Conservation (phyloP, 2,329 filamentous ascomycete genomes). For the Exophiala bonariae region DNA sequence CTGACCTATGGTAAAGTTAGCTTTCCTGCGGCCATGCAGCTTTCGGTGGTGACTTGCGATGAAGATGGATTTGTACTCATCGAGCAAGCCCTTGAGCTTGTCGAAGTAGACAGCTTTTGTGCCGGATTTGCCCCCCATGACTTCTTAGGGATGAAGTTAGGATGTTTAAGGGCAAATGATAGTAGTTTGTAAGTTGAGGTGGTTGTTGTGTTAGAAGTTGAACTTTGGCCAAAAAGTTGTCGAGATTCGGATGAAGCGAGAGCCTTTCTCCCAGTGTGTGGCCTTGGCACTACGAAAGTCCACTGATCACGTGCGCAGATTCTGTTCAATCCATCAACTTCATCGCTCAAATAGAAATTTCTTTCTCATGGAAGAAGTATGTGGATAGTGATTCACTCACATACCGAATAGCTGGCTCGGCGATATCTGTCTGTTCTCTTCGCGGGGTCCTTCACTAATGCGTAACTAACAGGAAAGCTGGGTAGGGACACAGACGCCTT, state of each 20-base stretch:
- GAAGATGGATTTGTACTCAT: conserved; percentile 97
- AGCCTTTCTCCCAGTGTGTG: background rate
- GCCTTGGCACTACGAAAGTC: background rate
- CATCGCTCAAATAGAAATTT: too few relatives aligned
- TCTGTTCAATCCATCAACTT: too few relatives aligned
- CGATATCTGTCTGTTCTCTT: too few relatives aligned
- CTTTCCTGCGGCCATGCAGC: background rate
- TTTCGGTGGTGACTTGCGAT: conserved; percentile 54
- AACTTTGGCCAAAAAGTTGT: conserved; percentile 5
- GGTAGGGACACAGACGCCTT: too few relatives aligned
- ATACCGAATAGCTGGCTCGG: too few relatives aligned
- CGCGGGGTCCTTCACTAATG: too few relatives aligned
- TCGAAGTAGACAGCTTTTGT: conserved; percentile 99
- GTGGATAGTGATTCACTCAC: too few relatives aligned
- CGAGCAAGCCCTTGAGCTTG: conserved; percentile 96
- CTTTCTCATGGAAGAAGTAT: too few relatives aligned
- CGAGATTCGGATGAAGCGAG: background rate
- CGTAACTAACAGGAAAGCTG: too few relatives aligned
- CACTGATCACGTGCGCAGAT: too few relatives aligned
- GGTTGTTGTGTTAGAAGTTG: background rate
- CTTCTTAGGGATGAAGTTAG: conserved; percentile 94
- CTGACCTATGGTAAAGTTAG: conserved; percentile 48
- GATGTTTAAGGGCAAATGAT: conserved; percentile 83
- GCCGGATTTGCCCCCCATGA: conserved; percentile 95
- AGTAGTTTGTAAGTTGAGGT: conserved; percentile 29